Evolutionary conservation across 768 basidiomycete genomes (phyloP).

Genomic region (Panaeolus cyanescens): DNA sequence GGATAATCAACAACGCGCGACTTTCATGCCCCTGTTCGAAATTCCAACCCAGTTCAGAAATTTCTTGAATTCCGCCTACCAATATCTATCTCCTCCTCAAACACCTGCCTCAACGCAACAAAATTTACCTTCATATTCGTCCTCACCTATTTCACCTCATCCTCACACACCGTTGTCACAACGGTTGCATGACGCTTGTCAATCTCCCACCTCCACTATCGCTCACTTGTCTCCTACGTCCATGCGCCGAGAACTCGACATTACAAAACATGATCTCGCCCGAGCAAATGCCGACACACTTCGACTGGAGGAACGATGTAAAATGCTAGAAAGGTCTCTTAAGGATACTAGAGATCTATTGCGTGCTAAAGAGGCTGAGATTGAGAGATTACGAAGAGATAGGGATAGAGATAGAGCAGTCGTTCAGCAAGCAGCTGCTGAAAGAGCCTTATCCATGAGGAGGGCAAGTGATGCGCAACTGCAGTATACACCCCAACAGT

Average conservation of each 20-base stretch:
- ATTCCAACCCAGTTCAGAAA: conserved; percentile 34
- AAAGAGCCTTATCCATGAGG: conserved; percentile 32
- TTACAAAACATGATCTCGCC: conserved; percentile 54
- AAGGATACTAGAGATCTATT: conserved; percentile 65
- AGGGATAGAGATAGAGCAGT: conserved; percentile 23
- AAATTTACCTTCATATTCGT: background rate
- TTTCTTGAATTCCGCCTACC: conserved; percentile 58
- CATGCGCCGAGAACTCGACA: conserved; percentile 61
- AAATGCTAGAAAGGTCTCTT: conserved; percentile 61
- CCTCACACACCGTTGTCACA: conserved; percentile 41
- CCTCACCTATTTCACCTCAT: conserved; percentile 30
- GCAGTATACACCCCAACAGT: conserved; percentile 19
- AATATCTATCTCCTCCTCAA: conserved; percentile 50
- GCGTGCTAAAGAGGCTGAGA: conserved; percentile 57
- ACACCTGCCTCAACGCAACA: background rate
- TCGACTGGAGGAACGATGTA: conserved; percentile 63
- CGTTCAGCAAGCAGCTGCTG: conserved; percentile 9
- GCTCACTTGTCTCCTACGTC: conserved; percentile 39
- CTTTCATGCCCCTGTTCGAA: conserved; percentile 27
- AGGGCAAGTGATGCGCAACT: conserved; percentile 31
- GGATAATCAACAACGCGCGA: conserved; percentile 4
- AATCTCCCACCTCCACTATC: conserved; percentile 42
- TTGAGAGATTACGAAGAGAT: conserved; percentile 51
- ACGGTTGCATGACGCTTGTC: conserved; percentile 49
- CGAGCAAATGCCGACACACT: conserved; percentile 54